phyloP scores from a whole-genome alignment of 768 basidiomycete species.

The Aureoboletus auriporus region DNA sequence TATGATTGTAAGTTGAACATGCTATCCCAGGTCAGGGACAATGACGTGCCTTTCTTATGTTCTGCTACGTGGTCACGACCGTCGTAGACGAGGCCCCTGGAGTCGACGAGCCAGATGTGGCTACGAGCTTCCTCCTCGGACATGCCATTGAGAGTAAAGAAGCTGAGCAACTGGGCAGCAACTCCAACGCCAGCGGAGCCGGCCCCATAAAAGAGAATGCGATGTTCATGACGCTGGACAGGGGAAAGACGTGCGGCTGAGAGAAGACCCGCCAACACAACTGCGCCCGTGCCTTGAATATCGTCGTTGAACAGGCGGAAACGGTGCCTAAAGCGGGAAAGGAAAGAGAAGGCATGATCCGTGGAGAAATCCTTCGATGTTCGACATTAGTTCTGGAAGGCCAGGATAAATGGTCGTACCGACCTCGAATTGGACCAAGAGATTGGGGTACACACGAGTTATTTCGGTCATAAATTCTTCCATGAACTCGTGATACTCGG shows the following conservation, averaged over 20 bases:
- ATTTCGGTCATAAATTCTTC: constrained; percentile 92
- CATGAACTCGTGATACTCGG: constrained; percentile 78
- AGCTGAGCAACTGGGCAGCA: constrained; percentile 82
- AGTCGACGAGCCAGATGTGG: constrained; percentile 81
- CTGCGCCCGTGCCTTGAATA: constrained; percentile 88
- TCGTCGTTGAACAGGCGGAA: constrained; percentile 89
- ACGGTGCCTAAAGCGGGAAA: constrained; percentile 67
- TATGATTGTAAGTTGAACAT: neutral
- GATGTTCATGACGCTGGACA: constrained; percentile 62
- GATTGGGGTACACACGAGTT: constrained; percentile 66
- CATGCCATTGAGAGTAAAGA: constrained; percentile 81
- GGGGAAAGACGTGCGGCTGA: constrained; percentile 81
- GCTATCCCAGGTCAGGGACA: neutral
- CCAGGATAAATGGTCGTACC: constrained; percentile 2
- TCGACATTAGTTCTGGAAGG: neutral
- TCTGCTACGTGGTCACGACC: constrained; percentile 68
- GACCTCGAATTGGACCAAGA: constrained; percentile 84
- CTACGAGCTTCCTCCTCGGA: constrained; percentile 71
- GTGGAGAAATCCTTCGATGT: constrained; percentile 77
- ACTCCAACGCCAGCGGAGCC: constrained; percentile 93
- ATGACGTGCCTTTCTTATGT: constrained; percentile 72
- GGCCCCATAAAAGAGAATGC: constrained; percentile 90
- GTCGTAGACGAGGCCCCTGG: constrained; percentile 79
- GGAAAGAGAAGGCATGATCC: constrained; percentile 85
- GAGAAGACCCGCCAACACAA: constrained; percentile 85